A percentile compares a stretch with the other conserved stretches of the same genome.
phyloP scores from a whole-genome alignment of 371 early-diverging fungal species.

The Mucor velutinosus region DNA sequence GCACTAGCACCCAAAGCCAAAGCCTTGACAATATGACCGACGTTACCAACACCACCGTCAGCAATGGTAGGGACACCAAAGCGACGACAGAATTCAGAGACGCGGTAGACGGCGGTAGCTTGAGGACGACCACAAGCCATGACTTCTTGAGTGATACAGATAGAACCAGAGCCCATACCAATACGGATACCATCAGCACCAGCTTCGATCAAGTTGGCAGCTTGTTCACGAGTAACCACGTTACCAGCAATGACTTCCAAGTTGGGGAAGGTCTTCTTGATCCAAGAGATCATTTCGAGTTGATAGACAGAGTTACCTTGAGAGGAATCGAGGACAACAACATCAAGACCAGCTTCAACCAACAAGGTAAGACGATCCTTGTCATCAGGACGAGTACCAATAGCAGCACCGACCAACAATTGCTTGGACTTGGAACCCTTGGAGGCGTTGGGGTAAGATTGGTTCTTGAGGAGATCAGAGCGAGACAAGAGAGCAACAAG shows the following conservation, averaged over 20 bases:
- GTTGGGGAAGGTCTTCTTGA: constrained; percentile 78
- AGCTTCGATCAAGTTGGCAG: constrained; percentile 87
- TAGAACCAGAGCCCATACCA: constrained; percentile 97
- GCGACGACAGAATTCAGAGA: constrained; percentile 87
- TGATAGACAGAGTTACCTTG: constrained; percentile 95
- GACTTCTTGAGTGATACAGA: constrained; percentile 98
- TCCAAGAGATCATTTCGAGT: constrained; percentile 91
- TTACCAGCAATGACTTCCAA: constrained; percentile 96
- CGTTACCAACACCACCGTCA: constrained; percentile 95
- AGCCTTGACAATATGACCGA: constrained; percentile 97
- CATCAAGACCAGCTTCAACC: constrained; percentile 93
- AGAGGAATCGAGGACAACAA: constrained; percentile 91
- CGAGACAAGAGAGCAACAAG: constrained; percentile 92
- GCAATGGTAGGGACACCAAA: constrained; percentile 97
- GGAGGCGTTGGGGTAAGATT: constrained; percentile 91
- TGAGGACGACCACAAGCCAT: constrained; percentile 98
- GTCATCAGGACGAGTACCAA: constrained; percentile 93
- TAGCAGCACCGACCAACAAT: constrained; percentile 92
- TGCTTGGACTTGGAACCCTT: constrained; percentile 85
- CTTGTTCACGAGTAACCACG: constrained; percentile 96
- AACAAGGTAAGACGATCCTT: constrained; percentile 78
- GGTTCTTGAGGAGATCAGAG: constrained; percentile 95
- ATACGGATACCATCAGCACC: constrained; percentile 96
- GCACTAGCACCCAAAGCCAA: constrained; percentile 91
- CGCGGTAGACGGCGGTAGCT: constrained; percentile 96